These are phyloP conservation scores for Aspergillus sp. DNA, from an alignment of 2,329 filamentous ascomycete genomes.

Conservation along the genomic window DNA sequence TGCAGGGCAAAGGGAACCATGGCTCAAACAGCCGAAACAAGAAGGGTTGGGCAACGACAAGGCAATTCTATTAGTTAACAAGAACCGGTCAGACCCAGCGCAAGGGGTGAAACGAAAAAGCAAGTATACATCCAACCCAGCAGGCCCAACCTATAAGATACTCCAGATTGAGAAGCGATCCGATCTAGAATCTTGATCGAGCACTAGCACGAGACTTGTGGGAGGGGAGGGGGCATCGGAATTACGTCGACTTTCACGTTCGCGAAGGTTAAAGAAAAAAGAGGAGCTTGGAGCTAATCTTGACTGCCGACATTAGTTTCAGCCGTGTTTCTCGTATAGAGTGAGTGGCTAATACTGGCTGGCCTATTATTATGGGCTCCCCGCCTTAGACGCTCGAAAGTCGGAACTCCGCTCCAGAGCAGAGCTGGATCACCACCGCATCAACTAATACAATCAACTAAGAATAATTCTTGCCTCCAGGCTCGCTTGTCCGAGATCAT, in stretches of 20 bases:
- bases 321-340: neutral
- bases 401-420: neutral
- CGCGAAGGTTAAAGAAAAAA: neutral
- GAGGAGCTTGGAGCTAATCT: neutral
- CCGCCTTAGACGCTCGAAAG: neutral
- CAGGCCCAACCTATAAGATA: too few relatives aligned
- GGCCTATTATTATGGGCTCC: neutral
- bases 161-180: neutral
- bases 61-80: conserved; percentile 3
- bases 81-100: neutral
- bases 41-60: neutral
- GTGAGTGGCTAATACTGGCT: neutral
- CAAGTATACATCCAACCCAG: neutral
- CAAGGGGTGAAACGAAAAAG: neutral
- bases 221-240: neutral
- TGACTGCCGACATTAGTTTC: neutral
- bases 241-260: neutral
- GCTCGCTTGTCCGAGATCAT: neutral
- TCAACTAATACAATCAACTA: neutral
- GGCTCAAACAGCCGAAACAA: neutral
- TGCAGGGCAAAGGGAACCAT: neutral
- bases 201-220: neutral
- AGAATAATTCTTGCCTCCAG: neutral
- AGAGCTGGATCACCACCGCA: neutral
- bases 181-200: neutral